Conservation (phyloP, 2,329 filamentous ascomycete species). For the Cryphonectria parasitica region DNA sequence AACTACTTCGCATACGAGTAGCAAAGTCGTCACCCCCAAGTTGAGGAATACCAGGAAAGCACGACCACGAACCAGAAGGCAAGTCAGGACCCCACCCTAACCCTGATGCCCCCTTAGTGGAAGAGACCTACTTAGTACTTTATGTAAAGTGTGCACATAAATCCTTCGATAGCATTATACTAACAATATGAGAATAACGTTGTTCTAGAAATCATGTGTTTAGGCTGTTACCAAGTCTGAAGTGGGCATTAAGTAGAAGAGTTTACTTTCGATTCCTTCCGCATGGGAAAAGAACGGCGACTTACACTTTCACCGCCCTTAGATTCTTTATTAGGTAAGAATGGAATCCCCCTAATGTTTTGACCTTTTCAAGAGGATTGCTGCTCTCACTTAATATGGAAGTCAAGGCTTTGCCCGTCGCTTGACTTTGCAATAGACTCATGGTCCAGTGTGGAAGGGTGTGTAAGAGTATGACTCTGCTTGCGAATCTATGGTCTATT, state of each 20-base stretch:
- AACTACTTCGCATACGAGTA: not conserved
- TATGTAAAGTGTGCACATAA: not conserved
- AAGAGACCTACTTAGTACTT: not conserved
- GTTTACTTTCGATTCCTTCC: not conserved
- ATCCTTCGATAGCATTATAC: not conserved
- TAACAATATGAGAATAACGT: not conserved
- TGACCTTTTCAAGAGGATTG: too few species aligned
- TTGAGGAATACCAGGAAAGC: not conserved
- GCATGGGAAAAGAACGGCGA: not conserved
- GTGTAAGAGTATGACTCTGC: not conserved
- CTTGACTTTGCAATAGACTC: not conserved
- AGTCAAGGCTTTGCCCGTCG: not conserved
- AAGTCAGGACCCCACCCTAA: not conserved
- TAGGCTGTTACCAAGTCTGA: not conserved
- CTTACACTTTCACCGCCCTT: not conserved
- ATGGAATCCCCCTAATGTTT: too few species aligned
- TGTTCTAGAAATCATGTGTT: not conserved
- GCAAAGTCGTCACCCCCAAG: not conserved
- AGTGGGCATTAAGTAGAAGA: not conserved
- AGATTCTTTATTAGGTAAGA: not conserved
- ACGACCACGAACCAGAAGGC: not conserved
- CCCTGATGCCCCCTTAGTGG: not conserved
- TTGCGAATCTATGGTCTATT: not conserved
- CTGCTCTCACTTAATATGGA: too few species aligned
- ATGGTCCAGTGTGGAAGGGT: not conserved